Evolutionary conservation across 768 basidiomycete species (phyloP), one percentile per base, ranked within the genome.

Genomic region (Russula brevipes): DNA sequence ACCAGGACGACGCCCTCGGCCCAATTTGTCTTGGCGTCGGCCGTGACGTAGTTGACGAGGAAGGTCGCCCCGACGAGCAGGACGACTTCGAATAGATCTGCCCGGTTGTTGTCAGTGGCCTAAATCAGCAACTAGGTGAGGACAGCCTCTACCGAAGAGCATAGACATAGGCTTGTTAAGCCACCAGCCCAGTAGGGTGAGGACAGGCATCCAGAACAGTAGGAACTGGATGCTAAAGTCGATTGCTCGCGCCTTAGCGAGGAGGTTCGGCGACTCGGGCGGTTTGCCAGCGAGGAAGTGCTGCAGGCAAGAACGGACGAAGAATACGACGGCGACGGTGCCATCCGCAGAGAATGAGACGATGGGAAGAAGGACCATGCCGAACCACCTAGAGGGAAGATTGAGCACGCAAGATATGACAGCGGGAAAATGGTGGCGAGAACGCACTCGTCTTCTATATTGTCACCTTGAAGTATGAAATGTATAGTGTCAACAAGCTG

Each of bases 1-100:
- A 89, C 76, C 80, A 90, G 80, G 19, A 83, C 79, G 49, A 79
- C 77, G 16, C 89, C 87, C 74, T 89, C 88, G 1, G 81, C 83
- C 87, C 88, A 90, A 69, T 90, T 90, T 4, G 89, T 89, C 73
- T 90, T 89, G 14, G 83, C 76, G 70, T 90, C 88, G 0, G 86
- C 85, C 12, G 88, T 89, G 56, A 90, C 85, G 69, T 87, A 89
- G 73, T 91, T 91, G 57, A 90, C 88, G 53, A 90, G 74, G 76
- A 90, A 89, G 69, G 84, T 86, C 2, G 87, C 78, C 1, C 83
- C 86, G 4, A 91, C 71, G 39, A 89, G 73, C 24, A 85, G 66
- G 0, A 84, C 82, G 3, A 90, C 80, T 70, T 89, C 87, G 67
- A 85, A 88, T 56, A 85, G 73, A 72, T 89, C 88, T 88, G 63